Percentiles rank a stretch among this genome's conserved stretches.
These are phyloP conservation scores for Diaporthe australafricana DNA, from an alignment of 2,329 filamentous ascomycete species.

Conservation along the genomic window DNA sequence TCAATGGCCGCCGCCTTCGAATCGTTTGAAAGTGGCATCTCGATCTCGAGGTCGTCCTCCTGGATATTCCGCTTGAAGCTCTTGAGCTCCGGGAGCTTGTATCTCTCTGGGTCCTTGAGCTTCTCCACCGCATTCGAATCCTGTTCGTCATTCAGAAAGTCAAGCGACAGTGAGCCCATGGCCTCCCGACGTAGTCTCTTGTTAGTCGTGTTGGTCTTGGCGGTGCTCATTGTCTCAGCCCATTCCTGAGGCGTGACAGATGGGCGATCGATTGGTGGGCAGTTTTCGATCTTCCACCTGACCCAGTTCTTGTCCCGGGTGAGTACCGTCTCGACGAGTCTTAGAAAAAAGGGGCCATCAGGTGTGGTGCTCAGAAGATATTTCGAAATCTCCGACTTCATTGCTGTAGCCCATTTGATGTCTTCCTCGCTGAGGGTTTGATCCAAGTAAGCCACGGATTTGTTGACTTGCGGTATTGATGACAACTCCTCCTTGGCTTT, in stretches of 20 bases:
- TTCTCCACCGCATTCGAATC: constrained; percentile 71
- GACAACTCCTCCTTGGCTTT: constrained; percentile 84
- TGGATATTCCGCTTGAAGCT: constrained; percentile 80
- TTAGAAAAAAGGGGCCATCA: constrained; percentile 93
- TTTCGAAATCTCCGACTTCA: constrained; percentile 81
- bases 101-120: constrained; percentile 75
- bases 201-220: constrained; percentile 74
- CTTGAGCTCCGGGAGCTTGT: constrained; percentile 75
- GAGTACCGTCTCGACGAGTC: constrained; percentile 96
- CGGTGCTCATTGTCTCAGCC: constrained; percentile 73
- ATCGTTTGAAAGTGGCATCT: constrained; percentile 77
- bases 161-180: constrained; percentile 79
- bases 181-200: constrained; percentile 77
- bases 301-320: constrained; percentile 99
- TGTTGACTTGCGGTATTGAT: constrained; percentile 74
- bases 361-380: constrained; percentile 80
- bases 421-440: constrained; percentile 86
- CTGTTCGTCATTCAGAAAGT: constrained; percentile 79
- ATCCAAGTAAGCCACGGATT: constrained; percentile 84
- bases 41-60: constrained; percentile 85
- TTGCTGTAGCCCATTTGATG: constrained; percentile 86
- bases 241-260: constrained; percentile 78
- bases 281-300: constrained; percentile 96
- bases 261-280: constrained; percentile 84
- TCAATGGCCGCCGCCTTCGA: constrained; percentile 69